These are phyloP conservation scores for Gamarada debralockiae DNA, from an alignment of 495 filamentous ascomycete species.

Conservation along the genomic window DNA sequence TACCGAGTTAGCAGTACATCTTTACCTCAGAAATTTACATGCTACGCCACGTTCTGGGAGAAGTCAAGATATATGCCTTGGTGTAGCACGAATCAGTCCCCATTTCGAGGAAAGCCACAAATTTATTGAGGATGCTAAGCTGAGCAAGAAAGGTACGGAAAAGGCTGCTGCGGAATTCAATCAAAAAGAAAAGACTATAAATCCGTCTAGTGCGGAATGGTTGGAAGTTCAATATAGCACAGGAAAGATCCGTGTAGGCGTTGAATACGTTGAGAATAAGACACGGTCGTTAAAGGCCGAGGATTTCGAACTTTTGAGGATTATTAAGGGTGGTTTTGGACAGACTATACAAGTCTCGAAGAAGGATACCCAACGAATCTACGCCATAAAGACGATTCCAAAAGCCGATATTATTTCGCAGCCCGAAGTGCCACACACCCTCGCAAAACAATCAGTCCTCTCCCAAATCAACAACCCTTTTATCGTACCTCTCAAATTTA, in stretches of 20 bases:
- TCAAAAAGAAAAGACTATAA: conserved; percentile 54
- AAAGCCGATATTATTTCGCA: conserved; percentile 98
- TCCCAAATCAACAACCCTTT: conserved; percentile 55
- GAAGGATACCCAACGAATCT: conserved; percentile 91
- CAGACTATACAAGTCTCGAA: conserved; percentile 44
- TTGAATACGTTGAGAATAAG: not conserved
- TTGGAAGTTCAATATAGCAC: not conserved
- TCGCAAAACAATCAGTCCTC: conserved; percentile 27
- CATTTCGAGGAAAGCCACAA: conserved; percentile 76
- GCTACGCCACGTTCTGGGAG: conserved; percentile 77
- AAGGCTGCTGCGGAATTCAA: conserved; percentile 67
- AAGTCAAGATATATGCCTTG: conserved; percentile 83
- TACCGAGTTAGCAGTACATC: conserved; percentile 81
- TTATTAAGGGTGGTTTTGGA: not conserved
- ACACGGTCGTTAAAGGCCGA: not conserved
- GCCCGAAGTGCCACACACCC: conserved; percentile 92
- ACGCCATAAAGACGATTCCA: conserved; percentile 94
- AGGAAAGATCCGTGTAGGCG: not conserved
- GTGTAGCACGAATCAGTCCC: conserved; percentile 65
- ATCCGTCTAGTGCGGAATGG: not conserved
- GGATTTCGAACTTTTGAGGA: not conserved
- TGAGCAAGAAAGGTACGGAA: conserved; percentile 88
- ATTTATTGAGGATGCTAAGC: conserved; percentile 73
- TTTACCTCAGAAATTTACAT: conserved; percentile 92
- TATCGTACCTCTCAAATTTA: conserved; percentile 95